Conservation (phyloP, 306 rosid species). For the Comarum palustre region DNA sequence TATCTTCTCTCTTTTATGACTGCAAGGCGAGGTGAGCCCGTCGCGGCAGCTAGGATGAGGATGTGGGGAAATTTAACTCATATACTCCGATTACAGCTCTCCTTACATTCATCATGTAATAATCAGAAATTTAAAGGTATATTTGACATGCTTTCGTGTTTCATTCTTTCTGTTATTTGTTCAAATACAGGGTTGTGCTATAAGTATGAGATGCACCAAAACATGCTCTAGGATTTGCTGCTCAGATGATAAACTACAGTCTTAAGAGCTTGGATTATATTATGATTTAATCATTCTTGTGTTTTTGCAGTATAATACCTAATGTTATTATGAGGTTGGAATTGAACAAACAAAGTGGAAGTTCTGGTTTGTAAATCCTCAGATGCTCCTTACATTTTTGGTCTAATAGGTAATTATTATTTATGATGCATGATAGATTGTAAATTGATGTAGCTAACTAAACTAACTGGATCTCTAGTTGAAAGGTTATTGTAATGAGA, state of each 20-base stretch:
- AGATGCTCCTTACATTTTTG: constrained; percentile 73
- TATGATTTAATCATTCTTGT: background rate
- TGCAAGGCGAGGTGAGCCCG: no score
- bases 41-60: no score
- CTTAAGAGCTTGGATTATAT: background rate
- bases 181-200: background rate
- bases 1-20: no score
- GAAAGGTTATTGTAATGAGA: background rate
- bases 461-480: background rate
- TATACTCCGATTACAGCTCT: constrained; percentile 56
- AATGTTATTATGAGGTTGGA: constrained; percentile 69
- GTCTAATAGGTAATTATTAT: constrained; percentile 62
- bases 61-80: constrained; percentile 31
- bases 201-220: background rate
- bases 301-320: constrained; percentile 52
- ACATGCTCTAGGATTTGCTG: background rate
- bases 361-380: constrained; percentile 70
- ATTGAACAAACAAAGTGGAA: constrained; percentile 43
- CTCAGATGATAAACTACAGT: background rate
- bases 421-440: background rate
- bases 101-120: constrained; percentile 61
- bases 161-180: background rate
- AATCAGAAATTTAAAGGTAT: constrained; percentile 34
- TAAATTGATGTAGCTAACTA: background rate
- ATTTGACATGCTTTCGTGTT: background rate